Base-by-base conservation (phyloP, 192 early-diverging fungal species). In the Coemansia sp. region DNA sequence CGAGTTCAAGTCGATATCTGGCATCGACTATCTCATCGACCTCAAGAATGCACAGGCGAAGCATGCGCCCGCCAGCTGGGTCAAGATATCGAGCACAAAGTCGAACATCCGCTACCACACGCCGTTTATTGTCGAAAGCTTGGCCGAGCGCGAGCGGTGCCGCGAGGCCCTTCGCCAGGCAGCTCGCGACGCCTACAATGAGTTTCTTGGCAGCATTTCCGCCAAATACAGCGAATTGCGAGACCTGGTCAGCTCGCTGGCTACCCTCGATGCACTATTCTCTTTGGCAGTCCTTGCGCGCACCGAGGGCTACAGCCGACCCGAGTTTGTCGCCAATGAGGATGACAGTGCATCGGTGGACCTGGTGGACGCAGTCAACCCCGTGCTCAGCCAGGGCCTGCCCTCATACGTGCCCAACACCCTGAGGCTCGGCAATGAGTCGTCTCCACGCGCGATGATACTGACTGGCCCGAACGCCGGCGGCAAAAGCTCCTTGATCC, bases 401-500 rank as follows among this genome's bases (percentile, higher is more conserved):
- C 79, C 87, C 1, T 87, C 91, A 39, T 98, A 94, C 63, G 96
- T 99, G 60, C 92, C 98, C 35, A 99, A 99, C 78, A 89, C 91
- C 72, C 86, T 91, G 0, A 54, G 68, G 11, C 81, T 99, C 0
- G 94, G 94, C 0, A 70, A 79, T 7, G 62, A 62, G 12, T 60
- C 66, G 17, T n/a, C 66, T 31, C 47, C 67, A 17, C 71, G 66
- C 20, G 88, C 98, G 56, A 89, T 98, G 36, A 77, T 99, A 1
- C 78, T 99, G 31, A 98, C 98, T 0, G 98, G 98, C 7, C 96
- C 98, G 39, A 99, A 99, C 64, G 97, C 97, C 88, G 97, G 96
- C 67, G 98, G 98, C 45, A 99, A 99, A 86, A 94, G 91, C 17
- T 97, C 98, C 0, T 83, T 99, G 29, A 86, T 97, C 37, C 88